Percentiles rank a stretch among this genome's conserved stretches.
Evolutionary conservation across 2,329 filamentous ascomycete genomes (phyloP).

Genomic region (Cladosporium cucumerinum): DNA sequence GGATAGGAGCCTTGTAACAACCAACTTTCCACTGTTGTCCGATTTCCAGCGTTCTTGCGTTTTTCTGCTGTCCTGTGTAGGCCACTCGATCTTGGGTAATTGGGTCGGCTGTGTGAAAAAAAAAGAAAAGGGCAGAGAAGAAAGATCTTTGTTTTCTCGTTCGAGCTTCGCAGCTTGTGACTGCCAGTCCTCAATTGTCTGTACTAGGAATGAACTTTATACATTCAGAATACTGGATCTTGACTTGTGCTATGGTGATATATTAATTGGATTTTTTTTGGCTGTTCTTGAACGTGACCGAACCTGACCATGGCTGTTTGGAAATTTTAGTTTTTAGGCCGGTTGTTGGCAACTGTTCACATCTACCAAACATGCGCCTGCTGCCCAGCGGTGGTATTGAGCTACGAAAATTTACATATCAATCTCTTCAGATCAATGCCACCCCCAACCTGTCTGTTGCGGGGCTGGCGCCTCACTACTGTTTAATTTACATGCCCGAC

Average conservation of each 20-base stretch:
- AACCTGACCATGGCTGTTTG: not conserved
- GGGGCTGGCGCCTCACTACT: not conserved
- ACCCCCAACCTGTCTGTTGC: not conserved
- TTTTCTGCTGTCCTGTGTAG: not conserved
- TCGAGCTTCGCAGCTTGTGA: not conserved
- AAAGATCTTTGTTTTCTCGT: not conserved
- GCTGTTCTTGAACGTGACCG: not conserved
- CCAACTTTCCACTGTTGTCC: not conserved
- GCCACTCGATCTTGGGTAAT: not conserved
- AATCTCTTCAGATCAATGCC: not conserved
- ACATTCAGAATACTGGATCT: not conserved
- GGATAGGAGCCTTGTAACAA: conserved; percentile 54
- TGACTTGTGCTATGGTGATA: not conserved
- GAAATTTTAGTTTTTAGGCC: not conserved
- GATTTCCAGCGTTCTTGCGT: conserved; percentile 13
- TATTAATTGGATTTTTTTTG: not conserved
- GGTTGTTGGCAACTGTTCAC: not conserved
- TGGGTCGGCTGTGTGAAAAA: not conserved
- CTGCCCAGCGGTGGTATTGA: not conserved
- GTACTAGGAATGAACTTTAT: not conserved
- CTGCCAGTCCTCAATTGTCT: not conserved
- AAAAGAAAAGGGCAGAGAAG: not conserved
- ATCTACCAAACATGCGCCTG: no score
- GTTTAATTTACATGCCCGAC: not conserved
- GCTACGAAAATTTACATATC: not conserved